Evolutionary conservation across 1,284 basidiomycete species (phyloP).

Genomic region (Cutaneotrichosporon mucoides): DNA sequence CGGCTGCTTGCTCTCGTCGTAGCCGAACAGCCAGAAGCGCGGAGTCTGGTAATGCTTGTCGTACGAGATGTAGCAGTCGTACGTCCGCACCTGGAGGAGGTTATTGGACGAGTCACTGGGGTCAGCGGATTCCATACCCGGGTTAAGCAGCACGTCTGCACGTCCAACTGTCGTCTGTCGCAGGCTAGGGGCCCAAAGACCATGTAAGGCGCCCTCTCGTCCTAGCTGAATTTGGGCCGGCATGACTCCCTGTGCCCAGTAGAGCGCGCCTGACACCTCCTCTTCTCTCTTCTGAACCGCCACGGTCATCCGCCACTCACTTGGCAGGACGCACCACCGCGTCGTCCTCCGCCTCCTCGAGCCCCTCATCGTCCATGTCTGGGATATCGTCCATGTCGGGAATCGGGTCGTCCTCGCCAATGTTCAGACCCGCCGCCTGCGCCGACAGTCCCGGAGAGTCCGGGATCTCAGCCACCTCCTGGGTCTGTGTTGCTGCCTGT

Average conservation of each 20-base stretch:
- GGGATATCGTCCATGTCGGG: constrained; percentile 88
- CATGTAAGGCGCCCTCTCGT: no score
- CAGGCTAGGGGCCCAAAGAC: no score
- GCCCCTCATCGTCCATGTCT: constrained; percentile 78
- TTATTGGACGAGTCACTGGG: constrained; percentile 53
- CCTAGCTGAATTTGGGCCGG: no score
- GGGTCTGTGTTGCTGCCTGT: constrained; percentile 18
- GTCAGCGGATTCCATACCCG: not conserved
- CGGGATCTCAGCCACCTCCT: constrained; percentile 44
- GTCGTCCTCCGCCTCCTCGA: constrained; percentile 71
- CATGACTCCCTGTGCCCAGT: no score
- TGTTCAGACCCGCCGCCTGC: constrained; percentile 50
- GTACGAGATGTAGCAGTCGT: constrained; percentile 98
- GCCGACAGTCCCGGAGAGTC: constrained; percentile 33
- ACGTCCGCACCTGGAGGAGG: constrained; percentile 89
- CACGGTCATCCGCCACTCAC: not conserved
- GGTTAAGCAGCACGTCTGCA: no score
- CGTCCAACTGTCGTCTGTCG: no score
- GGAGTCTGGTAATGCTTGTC: constrained; percentile 99
- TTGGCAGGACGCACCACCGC: constrained; percentile 42
- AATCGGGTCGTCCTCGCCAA: constrained; percentile 54
- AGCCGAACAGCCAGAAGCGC: constrained; percentile 89
- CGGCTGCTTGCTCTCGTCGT: constrained; percentile 88
- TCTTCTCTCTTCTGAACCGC: no score
- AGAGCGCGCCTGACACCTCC: no score